Conservation (phyloP, 345 rosid species). For the Angophora floribunda region DNA sequence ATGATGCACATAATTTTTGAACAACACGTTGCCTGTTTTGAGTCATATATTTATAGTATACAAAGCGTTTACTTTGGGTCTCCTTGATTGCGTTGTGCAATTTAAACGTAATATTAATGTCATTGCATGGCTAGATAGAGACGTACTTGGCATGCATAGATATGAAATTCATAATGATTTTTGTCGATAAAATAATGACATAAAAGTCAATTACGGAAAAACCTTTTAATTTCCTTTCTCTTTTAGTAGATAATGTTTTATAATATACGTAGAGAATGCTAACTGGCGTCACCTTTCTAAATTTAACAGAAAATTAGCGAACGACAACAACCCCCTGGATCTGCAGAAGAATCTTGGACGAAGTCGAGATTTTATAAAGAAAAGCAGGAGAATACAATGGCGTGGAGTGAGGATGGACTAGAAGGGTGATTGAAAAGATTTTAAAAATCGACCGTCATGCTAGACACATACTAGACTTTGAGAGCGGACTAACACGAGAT, state of each 20-base stretch:
- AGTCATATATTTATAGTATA: neutral
- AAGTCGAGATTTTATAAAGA: neutral
- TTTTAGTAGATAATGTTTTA: neutral
- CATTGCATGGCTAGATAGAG: neutral
- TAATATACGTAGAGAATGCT: no score
- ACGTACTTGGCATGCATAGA: fast-evolving
- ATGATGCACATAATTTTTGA: neutral
- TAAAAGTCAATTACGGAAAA: neutral
- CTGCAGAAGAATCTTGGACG: neutral
- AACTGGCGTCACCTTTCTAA: neutral
- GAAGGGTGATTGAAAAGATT: no score
- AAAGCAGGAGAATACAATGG: neutral
- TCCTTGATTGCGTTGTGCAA: neutral
- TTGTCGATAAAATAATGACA: neutral
- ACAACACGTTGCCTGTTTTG: neutral
- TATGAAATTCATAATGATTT: neutral
- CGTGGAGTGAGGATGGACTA: no score
- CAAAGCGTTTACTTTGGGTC: no score
- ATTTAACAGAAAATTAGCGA: neutral
- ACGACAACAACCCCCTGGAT: fast-evolving
- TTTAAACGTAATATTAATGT: no score
- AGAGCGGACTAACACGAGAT: neutral
- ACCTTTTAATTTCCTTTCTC: neutral
- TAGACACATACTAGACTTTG: fast-evolving
- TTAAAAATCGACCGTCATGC: no score